Evolutionary conservation across 306 rosid species (phyloP).

Genomic region (Cyamopsis tetragonoloba): DNA sequence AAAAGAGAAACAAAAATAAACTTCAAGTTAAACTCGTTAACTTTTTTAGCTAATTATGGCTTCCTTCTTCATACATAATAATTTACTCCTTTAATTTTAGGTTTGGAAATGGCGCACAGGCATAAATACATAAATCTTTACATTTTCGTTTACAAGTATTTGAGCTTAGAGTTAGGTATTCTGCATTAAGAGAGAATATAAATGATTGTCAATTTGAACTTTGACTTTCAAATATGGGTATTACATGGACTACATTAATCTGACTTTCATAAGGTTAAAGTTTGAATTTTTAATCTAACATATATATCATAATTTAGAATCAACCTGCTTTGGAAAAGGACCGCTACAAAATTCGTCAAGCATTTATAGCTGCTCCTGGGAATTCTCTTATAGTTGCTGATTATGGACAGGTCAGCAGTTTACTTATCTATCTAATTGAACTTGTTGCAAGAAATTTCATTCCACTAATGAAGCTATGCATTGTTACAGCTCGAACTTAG

Average conservation of each 20-base stretch:
- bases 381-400: conserved; percentile 95
- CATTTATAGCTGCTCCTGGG: conserved; percentile 91
- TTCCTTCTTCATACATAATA: not conserved
- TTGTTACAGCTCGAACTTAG: conserved; percentile 89
- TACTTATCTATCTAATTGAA: conserved; percentile 14
- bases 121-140: not conserved
- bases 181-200: not conserved
- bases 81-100: not conserved
- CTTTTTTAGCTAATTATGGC: not conserved
- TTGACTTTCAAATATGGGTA: conserved; percentile 3
- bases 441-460: conserved; percentile 7
- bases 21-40: not conserved
- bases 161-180: not conserved
- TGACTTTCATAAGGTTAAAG: conserved; percentile 4
- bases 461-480: conserved; percentile 33
- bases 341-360: conserved; percentile 96
- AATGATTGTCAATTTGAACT: not conserved
- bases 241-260: not conserved
- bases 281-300: conserved; percentile 15
- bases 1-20: not conserved
- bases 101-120: not conserved
- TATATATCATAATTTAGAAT: conserved; percentile 50
- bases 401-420: conserved; percentile 84
- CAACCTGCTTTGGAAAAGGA: conserved; percentile 99
- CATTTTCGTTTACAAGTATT: not conserved